These are phyloP conservation scores for Aurantiochytrium sp. DNA, from an alignment of 108 stramenopile genomes.

Conservation along the genomic window DNA sequence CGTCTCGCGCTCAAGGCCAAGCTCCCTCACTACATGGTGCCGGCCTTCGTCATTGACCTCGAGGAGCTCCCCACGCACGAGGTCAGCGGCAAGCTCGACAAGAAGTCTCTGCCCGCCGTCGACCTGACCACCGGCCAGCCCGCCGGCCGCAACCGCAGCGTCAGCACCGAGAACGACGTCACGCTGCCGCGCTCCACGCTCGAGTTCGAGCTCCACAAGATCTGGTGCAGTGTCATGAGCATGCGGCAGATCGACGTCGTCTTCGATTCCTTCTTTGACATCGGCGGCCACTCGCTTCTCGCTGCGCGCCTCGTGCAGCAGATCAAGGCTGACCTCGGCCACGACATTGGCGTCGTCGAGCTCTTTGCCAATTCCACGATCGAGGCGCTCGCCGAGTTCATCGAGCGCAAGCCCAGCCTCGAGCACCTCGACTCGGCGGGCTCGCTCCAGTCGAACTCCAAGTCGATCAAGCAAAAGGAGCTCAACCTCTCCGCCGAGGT, in stretches of 20 bases:
- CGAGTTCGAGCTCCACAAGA: slow-evolving; percentile 33
- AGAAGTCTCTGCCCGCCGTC: slow-evolving; percentile 53
- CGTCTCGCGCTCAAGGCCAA: slow-evolving; percentile 49
- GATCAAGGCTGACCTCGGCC: slow-evolving; percentile 31
- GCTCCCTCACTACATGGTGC: slow-evolving; percentile 64
- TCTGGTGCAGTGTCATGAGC: slow-evolving; percentile 29
- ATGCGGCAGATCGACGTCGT: slow-evolving; percentile 38
- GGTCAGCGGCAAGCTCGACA: slow-evolving; percentile 65
- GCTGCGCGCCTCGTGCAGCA: slow-evolving; percentile 58
- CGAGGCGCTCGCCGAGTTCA: slow-evolving; percentile 31
- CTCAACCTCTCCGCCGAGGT: slow-evolving; percentile 43
- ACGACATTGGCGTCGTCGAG: slow-evolving; percentile 34
- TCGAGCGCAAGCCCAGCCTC: slow-evolving; percentile 7
- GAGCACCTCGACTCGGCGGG: not conserved
- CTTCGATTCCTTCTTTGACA: slow-evolving; percentile 61
- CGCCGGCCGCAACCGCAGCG: not conserved
- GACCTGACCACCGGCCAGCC: not conserved
- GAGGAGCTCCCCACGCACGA: slow-evolving; percentile 67
- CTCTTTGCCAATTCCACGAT: slow-evolving; percentile 42
- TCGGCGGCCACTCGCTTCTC: slow-evolving; percentile 68
- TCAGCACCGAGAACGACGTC: not conserved
- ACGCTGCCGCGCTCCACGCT: not conserved
- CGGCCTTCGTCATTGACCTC: slow-evolving; percentile 59
- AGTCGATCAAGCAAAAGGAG: slow-evolving; percentile 44
- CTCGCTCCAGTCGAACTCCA: not conserved